phyloP scores from a whole-genome alignment of 352 stramenopile genomes.

The Pythium sp. region DNA sequence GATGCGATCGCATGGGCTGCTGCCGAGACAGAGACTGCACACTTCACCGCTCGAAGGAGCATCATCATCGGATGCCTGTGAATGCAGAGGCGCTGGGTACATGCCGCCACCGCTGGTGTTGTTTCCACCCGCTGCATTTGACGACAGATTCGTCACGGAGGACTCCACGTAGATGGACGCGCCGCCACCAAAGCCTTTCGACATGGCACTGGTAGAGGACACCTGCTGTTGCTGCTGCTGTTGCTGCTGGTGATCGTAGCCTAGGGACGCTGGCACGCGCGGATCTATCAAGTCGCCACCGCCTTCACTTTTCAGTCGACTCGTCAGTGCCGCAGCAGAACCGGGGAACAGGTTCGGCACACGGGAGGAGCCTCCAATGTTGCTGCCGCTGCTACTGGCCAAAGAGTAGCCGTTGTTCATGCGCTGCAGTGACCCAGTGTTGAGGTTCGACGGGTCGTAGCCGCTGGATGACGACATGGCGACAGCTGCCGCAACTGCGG shows the following conservation, averaged over 20 bases:
- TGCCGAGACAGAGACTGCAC: conserved; percentile 45
- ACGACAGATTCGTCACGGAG: neutral
- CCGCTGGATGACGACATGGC: conserved; percentile 17
- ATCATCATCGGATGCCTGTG: neutral
- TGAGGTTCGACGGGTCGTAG: conserved; percentile 14
- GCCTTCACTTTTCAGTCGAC: conserved; percentile 6
- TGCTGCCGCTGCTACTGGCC: neutral
- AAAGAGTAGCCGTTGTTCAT: conserved; percentile 18
- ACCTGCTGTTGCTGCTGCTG: conserved; percentile 13
- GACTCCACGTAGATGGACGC: conserved; percentile 13
- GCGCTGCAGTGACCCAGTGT: conserved; percentile 13
- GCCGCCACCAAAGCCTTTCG: neutral
- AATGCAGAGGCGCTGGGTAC: neutral
- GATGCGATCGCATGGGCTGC: conserved; percentile 42
- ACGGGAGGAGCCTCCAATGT: neutral
- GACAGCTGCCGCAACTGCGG: neutral
- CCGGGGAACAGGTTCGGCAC: conserved; percentile 18
- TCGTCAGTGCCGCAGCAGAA: conserved; percentile 15
- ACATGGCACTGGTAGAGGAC: conserved; percentile 1
- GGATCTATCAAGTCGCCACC: conserved; percentile 14
- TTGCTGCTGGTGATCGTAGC: conserved; percentile 10
- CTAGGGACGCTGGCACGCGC: conserved; percentile 13
- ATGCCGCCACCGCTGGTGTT: conserved; percentile 4
- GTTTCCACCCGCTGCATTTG: neutral
- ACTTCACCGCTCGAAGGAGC: conserved; percentile 18